A percentile compares a stretch with the other conserved stretches of the same genome.
Conservation (phyloP, 257 asterid species). For the Gynochthodes officinalis region DNA sequence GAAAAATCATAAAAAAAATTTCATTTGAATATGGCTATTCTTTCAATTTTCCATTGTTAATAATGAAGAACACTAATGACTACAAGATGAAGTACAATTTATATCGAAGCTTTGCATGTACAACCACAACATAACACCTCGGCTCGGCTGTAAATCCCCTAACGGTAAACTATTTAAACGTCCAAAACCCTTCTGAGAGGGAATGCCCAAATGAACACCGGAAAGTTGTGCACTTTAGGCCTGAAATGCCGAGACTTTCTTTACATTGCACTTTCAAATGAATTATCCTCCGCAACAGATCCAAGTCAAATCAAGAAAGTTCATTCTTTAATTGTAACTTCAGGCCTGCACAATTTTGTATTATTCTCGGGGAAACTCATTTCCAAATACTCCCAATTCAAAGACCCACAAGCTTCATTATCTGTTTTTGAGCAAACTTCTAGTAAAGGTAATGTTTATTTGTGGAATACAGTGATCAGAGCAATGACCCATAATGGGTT, state of each 20-base stretch:
- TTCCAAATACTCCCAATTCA: conserved; percentile 60
- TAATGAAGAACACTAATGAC: too few relatives aligned
- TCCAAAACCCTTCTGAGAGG: neutral
- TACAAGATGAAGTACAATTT: too few relatives aligned
- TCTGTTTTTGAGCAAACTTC: conserved; percentile 40
- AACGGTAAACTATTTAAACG: neutral
- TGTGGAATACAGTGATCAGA: conserved; percentile 72
- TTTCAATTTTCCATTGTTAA: too few relatives aligned
- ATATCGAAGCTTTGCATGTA: too few relatives aligned
- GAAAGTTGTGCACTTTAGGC: conserved; percentile 6
- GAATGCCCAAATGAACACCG: conserved; percentile 25
- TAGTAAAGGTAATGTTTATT: conserved; percentile 26
- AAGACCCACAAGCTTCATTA: conserved; percentile 45
- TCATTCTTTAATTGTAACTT: conserved; percentile 48
- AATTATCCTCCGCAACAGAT: conserved; percentile 41
- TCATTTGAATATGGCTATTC: too few relatives aligned
- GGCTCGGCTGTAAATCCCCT: too few relatives aligned
- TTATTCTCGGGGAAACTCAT: conserved; percentile 62
- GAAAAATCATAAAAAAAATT: too few relatives aligned
- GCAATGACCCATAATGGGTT: conserved; percentile 66
- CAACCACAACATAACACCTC: too few relatives aligned
- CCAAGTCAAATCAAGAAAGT: conserved; percentile 40
- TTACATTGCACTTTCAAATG: conserved; percentile 42
- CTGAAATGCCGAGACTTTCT: conserved; percentile 18
- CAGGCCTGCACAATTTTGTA: conserved; percentile 45